Base-by-base conservation (phyloP, 192 early-diverging fungal species). In the Coemansia javaensis region DNA sequence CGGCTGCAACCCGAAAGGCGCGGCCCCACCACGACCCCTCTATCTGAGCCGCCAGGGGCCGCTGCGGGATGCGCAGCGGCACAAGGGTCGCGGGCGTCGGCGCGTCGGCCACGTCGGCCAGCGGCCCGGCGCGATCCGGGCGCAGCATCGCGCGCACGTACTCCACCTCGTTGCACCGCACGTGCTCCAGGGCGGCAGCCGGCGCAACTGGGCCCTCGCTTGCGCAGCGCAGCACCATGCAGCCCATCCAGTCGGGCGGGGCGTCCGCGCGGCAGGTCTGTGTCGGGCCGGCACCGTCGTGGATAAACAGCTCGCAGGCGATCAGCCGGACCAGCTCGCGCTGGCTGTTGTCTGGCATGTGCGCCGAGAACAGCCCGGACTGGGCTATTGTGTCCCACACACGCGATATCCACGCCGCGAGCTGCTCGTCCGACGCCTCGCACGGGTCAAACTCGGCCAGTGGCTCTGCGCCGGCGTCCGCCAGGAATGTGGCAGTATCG, bases 81-180 rank as follows among this genome's bases (percentile, higher is more conserved):
- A 52, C 55, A 17, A 63, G 43, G 0, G 67, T 70, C 5, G 59
- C 50, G 27, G 66, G 66, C 3, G 50, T 42, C 24, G 37, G 36
- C 12, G 20, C 17, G 27, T 40, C 18, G 14, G 23, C 40, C 21
- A n/a, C 17, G 31, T 12, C 34, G 16, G 54, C 6, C 40, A 13
- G 25, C 51, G n/a, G n/a, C n/a, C n/a, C n/a, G n/a, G 60, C 5
- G 5, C 12, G 12, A 14, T 32, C 33, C 21, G 42, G 37, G 21
- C 30, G 40, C 17, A 71, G 44, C 25, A 18, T 38, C 21, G 51
- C 30, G 5, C 60, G 67, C 6, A 58, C 38, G 1, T 15, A 38
- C 14, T 63, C 60, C 10, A 52, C 22, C 44, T 71, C 67, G 22
- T 63, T 71, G 23, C 46, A 40, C n/a, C 53, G 51, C 31, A 71